phyloP scores from a whole-genome alignment of 257 asterid species.

The Craterostigma plantagineum region DNA sequence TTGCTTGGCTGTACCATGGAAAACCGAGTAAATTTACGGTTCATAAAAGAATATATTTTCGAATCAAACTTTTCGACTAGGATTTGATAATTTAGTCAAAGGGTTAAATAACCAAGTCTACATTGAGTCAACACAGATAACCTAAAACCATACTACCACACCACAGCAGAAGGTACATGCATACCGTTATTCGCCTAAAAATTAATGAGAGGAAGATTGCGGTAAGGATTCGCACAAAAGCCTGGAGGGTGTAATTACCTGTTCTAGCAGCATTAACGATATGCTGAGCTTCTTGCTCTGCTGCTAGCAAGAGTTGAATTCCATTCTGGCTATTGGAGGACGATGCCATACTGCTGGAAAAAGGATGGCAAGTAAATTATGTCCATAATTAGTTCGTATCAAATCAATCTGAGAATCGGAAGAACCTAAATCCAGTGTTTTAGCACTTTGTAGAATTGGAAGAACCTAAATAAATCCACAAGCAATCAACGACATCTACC shows the following conservation, averaged over 20 bases:
- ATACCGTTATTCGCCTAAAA: neutral
- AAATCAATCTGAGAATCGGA: too few species aligned
- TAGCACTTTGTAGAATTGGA: too few species aligned
- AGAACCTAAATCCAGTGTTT: too few species aligned
- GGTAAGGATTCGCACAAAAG: neutral
- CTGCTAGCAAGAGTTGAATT: constrained; percentile 16
- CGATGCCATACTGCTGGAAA: constrained; percentile 10
- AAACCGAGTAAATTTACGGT: neutral
- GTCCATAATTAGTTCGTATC: too few species aligned
- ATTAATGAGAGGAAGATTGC: neutral
- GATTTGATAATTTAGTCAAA: neutral
- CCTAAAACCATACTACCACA: too few species aligned
- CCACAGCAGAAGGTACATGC: too few species aligned
- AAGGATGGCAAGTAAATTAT: constrained; percentile 4
- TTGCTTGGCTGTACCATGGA: constrained; percentile 33
- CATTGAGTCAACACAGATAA: too few species aligned
- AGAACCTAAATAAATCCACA: too few species aligned
- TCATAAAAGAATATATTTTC: too few species aligned
- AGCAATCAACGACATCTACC: too few species aligned
- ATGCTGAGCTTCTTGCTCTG: constrained; percentile 20
- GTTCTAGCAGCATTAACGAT: constrained; percentile 16
- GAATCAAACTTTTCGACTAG: too few species aligned
- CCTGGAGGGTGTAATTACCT: neutral
- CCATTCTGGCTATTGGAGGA: constrained; percentile 14
- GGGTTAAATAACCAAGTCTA: too few species aligned